Percentiles rank a stretch among this genome's conserved stretches.
phyloP scores from a whole-genome alignment of 2,329 filamentous ascomycete genomes.

The Fusarium cicatricum region DNA sequence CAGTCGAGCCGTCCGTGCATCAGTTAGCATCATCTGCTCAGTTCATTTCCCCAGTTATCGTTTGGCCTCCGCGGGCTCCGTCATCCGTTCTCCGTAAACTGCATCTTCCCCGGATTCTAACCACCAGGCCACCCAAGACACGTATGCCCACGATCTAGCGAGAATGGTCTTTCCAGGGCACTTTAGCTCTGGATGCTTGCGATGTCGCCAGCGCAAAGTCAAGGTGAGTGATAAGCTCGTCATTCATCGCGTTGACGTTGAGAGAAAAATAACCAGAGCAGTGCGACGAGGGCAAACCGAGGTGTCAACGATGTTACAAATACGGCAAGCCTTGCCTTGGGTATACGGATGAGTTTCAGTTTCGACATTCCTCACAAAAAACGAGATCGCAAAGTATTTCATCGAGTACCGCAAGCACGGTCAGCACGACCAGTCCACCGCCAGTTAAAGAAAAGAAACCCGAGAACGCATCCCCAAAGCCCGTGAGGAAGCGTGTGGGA shows the following conservation, averaged over 20 bases:
- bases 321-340: slow-evolving; percentile 47
- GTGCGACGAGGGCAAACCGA: slow-evolving; percentile 47
- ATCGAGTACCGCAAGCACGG: neutral
- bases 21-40: too few relatives aligned
- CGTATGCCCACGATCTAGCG: too few relatives aligned
- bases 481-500: too few relatives aligned
- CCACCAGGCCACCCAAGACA: too few relatives aligned
- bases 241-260: too few relatives aligned
- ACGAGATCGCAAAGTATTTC: slow-evolving; percentile 1
- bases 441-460: too few relatives aligned
- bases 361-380: slow-evolving; percentile 37
- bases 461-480: too few relatives aligned
- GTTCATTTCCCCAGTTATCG: too few relatives aligned
- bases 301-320: slow-evolving; percentile 44
- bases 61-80: too few relatives aligned
- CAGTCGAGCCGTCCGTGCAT: too few relatives aligned
- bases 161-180: slow-evolving; percentile 44
- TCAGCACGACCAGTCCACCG: neutral
- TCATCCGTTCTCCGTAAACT: slow-evolving; percentile 9
- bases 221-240: slow-evolving; percentile 39
- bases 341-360: slow-evolving; percentile 49
- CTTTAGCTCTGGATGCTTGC: slow-evolving; percentile 43
- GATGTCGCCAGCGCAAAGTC: slow-evolving; percentile 44
- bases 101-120: slow-evolving; percentile 10
- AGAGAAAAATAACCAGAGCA: too few relatives aligned